Evolutionary conservation across 345 rosid genomes (phyloP), one percentile per base, ranked within the genome.

Genomic region (Citrus trifoliata): DNA sequence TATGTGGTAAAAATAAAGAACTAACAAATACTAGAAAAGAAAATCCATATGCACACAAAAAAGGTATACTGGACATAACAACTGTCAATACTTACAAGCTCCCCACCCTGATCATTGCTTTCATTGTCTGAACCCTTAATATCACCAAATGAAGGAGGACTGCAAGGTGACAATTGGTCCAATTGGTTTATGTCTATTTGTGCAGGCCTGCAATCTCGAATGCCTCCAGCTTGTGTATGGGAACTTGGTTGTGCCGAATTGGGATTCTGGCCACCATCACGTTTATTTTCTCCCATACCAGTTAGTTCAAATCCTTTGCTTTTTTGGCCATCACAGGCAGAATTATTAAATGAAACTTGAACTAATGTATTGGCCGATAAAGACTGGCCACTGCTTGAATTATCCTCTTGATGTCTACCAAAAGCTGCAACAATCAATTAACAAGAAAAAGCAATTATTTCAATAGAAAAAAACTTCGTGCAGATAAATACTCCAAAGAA

Each of bases 71-170:
- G 16, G 56, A 56, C 42, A 46, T 24, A 65, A 60, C 6, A 53
- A 62, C 13, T 42, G 32, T 28, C 28, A 51, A 75, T 58, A 58
- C 87, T 90, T 68, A 81, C 93, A 74, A 75, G 80, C 78, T 78
- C 82, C 62, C 78, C 71, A 27, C 78, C 84, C 67, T 78, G 89
- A 32, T 80, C 83, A 66, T 71, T 82, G 51, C 82, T 88, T 55
- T 87, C 89, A 80, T 82, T 88, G 79, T 86, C 91, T 42, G 88
- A 80, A 53, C 77, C 84, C 83, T 79, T 86, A 10, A 76, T 61
- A 73, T 85, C 89, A 81, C 85, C 89, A 67, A 70, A 83, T 62
- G 93, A 89, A 55, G 89, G 89, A 51, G 86, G 93, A 70, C 93
- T 91, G 59, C 80, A 80, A 59, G 77, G 77, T 21, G 86, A 84